phyloP scores from a whole-genome alignment of 192 early-diverging fungal genomes.

The Rhizophlyctis rosea region DNA sequence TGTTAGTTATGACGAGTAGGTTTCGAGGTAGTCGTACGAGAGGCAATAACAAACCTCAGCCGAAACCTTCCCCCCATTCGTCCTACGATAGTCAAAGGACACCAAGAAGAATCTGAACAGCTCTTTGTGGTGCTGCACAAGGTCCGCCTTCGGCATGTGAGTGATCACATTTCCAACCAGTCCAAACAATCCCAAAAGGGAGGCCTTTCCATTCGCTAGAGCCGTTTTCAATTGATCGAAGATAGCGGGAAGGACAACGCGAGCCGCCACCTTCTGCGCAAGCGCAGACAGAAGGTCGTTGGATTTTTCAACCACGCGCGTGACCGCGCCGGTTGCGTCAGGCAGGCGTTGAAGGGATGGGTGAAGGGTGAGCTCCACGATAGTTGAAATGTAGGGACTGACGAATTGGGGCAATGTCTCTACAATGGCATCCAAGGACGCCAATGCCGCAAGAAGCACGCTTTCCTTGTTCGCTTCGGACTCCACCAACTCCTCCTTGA shows the following conservation, averaged over 20 bases:
- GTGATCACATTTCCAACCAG: slow-evolving; percentile 66
- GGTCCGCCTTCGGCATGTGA: slow-evolving; percentile 58
- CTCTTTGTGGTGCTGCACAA: slow-evolving; percentile 71
- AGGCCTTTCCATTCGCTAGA: slow-evolving; percentile 31
- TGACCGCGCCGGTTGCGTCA: not conserved
- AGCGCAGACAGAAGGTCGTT: slow-evolving; percentile 49
- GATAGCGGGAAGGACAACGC: slow-evolving; percentile 61
- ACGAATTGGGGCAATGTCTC: slow-evolving; percentile 70
- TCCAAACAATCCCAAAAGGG: slow-evolving; percentile 61
- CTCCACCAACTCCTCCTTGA: slow-evolving; percentile 17
- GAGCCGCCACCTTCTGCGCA: slow-evolving; percentile 56
- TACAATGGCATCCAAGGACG: slow-evolving; percentile 48
- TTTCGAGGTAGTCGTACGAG: too few species aligned
- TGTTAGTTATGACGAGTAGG: slow-evolving; percentile 18
- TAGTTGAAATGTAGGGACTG: slow-evolving; percentile 64
- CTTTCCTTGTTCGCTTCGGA: slow-evolving; percentile 14
- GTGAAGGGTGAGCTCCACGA: slow-evolving; percentile 56
- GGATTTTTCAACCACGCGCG: slow-evolving; percentile 21
- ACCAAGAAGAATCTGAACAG: slow-evolving; percentile 85
- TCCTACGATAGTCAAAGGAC: slow-evolving; percentile 42
- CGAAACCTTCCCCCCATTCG: slow-evolving; percentile 20
- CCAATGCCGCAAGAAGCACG: slow-evolving; percentile 53
- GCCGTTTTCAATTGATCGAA: slow-evolving; percentile 46
- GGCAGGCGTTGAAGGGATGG: slow-evolving; percentile 24
- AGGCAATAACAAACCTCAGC: not conserved